Evolutionary conservation across 148 eudicot species (phyloP).

Genomic region (Arctostaphylos glauca): DNA sequence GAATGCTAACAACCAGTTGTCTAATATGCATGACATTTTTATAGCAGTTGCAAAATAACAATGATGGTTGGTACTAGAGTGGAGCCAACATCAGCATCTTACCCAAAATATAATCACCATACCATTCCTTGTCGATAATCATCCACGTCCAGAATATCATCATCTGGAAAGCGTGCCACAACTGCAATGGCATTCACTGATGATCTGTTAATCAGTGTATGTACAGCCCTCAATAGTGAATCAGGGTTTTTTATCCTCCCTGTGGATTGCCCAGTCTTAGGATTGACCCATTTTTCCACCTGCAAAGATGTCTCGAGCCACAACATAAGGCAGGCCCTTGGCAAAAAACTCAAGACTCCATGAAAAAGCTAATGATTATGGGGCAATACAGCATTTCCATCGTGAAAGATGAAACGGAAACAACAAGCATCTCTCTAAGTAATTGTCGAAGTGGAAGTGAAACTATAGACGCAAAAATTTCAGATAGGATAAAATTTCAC

Average conservation of each 20-base stretch:
- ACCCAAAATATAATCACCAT: constrained; percentile 13
- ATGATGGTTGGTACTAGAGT: background rate
- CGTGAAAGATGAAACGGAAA: background rate
- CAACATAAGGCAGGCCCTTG: background rate
- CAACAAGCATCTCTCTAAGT: background rate
- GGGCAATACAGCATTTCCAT: background rate
- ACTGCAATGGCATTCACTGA: constrained; percentile 87
- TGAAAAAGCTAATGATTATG: background rate
- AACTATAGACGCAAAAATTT: background rate
- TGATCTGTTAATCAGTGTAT: constrained; percentile 43
- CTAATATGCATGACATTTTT: background rate
- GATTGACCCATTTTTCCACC: constrained; percentile 91
- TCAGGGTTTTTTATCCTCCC: constrained; percentile 85
- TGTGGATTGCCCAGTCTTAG: constrained; percentile 74
- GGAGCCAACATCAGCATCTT: background rate
- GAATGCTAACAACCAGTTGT: background rate
- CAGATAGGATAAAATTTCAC: background rate
- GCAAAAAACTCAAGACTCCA: background rate
- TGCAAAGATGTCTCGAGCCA: constrained; percentile 19
- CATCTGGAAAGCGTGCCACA: constrained; percentile 89
- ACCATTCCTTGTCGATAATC: constrained; percentile 89
- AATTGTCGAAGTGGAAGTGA: background rate
- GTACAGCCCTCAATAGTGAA: constrained; percentile 80
- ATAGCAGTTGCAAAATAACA: background rate
- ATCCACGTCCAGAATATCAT: constrained; percentile 58